Base-by-base conservation (phyloP, 176 grass and related monocot species). In the Olyra latifolia region DNA sequence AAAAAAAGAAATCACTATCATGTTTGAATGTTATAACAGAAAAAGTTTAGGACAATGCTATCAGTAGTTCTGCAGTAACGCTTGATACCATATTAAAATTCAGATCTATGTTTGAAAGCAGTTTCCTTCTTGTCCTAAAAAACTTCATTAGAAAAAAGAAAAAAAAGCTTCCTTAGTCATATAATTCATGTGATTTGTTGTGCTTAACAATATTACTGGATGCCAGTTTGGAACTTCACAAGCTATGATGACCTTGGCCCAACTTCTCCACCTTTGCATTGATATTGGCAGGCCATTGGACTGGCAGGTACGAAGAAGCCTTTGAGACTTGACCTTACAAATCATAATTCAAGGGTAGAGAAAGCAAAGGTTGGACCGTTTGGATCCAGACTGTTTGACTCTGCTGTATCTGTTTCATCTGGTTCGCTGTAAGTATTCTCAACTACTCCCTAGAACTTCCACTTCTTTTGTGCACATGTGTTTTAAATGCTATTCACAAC, bases 271-370 rank as follows among this genome's bases (percentile, higher is more conserved):
- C 42, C 61, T 84, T 88, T 89, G 67, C 72, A 69, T 88, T 88
- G 84, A 89, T 88, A 88, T 87, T 94, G 82, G 79, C 89, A 98
- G 95, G 89, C 85, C 84, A 98, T 98, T 98, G 95, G 92, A 89
- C 83, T 98, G 84, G 66, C 88, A 93, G 88, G 92, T 93, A 91
- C 74, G 14, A 98, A 89, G 77, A 95, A 91, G 79, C 85, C 82
- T 43, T 76, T 89, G 80, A 95, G 86, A 77, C 75, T 98, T 75
- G 92, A 98, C 80, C 92, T 98, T 71, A 83, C 86, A 50, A 39
- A 89, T 71, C 69, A 85, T 74, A 87, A 87, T 85, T 91, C 90
- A 69, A 85, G 67, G 58, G 81, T 91, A 83, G 86, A 89, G 66
- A 98, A 98, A 65, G 78, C 95, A 56, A 98, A 91, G 83, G 92